Base-by-base conservation (phyloP, 176 grass and related monocot genomes). In the Lolium perenne region DNA sequence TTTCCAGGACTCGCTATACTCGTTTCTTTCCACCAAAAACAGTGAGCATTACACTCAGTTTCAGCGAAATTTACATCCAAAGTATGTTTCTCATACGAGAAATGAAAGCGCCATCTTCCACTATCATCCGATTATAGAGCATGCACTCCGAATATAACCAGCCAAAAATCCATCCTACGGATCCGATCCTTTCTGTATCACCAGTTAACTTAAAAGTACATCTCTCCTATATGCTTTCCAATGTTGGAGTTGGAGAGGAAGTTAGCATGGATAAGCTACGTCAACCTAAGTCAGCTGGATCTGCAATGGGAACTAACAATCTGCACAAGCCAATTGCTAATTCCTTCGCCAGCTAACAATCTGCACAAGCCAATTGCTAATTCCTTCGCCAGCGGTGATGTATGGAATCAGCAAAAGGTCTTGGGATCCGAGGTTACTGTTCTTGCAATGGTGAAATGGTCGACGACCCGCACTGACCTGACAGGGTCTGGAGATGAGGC, bases 361-460 rank as follows among this genome's bases (percentile, higher is more conserved):
- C 9, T 48, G 61, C 41, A 1, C 17, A 26, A 13, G 77, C 8
- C 8, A 67, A 23, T 59, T 38, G 25, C 75, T 41, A 7, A 40
- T 82, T 68, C 59, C 40, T 40, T 11, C 4, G 1, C 41, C 43
- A 22, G 45, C 5, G 4, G 26, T 1, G 0, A 16, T 41, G 66
- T 82, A 29, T n/a, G 67, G 23, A 38, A 80, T 91, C 57, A 91
- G 3, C 59, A 67, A 20, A 67, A 68, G 2, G 49, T 47, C 38
- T 83, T 2, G 2, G 18, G 53, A 76, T 88, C 81, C 29, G 66
- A 9, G 40, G 67, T 48, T 82, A 67, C 85, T 89, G 80, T 82
- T 86, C 87, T 90, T 88, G 85, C 70, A 43, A 98, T 91, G 63
- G 91, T 92, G 89, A 98, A 98, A 84, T 92, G 86, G 22, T 98